Conservation (phyloP, 768 basidiomycete species). For the Pisolithus marmoratus region DNA sequence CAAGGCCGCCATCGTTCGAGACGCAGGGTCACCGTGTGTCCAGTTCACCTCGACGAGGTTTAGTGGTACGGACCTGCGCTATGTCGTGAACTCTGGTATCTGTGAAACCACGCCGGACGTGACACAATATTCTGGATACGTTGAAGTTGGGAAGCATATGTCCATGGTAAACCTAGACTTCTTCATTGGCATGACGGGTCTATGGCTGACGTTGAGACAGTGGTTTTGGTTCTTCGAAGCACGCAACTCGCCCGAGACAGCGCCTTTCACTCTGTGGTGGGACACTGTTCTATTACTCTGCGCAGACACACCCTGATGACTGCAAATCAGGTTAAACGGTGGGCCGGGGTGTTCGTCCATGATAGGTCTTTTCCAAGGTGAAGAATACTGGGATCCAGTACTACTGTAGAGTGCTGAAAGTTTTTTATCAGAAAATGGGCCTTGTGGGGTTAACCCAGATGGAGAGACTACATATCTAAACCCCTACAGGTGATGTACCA, state of each 20-base stretch:
- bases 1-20: background rate
- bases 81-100: constrained; percentile 52
- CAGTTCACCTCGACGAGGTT: constrained; percentile 12
- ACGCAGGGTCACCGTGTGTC: background rate
- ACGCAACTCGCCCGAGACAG: constrained; percentile 50
- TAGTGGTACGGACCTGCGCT: constrained; percentile 34
- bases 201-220: constrained; percentile 23
- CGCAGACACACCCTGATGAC: constrained; percentile 1
- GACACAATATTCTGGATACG: constrained; percentile 55
- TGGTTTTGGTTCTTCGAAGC: constrained; percentile 78
- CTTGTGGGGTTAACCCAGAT: constrained; percentile 54
- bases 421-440: constrained; percentile 48
- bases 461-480: constrained; percentile 48
- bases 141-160: constrained; percentile 52
- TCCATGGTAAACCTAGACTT: constrained; percentile 39
- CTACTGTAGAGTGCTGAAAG: background rate
- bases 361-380: constrained; percentile 63
- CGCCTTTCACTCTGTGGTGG: constrained; percentile 63
- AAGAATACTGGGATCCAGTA: background rate
- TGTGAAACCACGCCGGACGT: constrained; percentile 64
- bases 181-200: background rate
- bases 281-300: background rate
- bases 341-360: constrained; percentile 60
- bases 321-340: constrained; percentile 43
- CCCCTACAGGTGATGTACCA: constrained; percentile 44